These are phyloP conservation scores for Syzygium malaccense DNA, from an alignment of 441 rosid genomes.

Conservation along the genomic window DNA sequence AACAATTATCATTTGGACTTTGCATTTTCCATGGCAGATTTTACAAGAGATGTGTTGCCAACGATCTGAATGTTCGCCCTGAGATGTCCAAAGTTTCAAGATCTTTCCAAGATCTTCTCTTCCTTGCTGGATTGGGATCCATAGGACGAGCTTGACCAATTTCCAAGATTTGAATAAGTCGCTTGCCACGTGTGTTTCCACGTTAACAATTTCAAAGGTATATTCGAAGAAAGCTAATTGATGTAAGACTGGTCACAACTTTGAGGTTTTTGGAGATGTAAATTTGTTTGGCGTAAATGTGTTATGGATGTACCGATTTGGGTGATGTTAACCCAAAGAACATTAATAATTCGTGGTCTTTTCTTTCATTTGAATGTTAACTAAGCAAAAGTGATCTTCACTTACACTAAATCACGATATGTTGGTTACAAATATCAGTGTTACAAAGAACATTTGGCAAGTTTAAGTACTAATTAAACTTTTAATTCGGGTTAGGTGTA, in stretches of 20 bases:
- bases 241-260: neutral
- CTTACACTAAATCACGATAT: neutral
- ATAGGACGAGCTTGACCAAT: neutral
- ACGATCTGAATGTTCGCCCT: neutral
- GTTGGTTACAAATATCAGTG: neutral
- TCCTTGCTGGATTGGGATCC: neutral
- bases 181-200: rapidly evolving
- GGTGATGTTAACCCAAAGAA: neutral
- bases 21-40: neutral
- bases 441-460: neutral
- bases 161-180: neutral
- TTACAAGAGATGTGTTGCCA: neutral
- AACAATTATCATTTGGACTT: neutral
- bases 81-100: neutral
- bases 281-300: neutral
- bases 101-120: too few relatives aligned
- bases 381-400: neutral
- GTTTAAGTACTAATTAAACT: neutral
- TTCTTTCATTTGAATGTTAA: neutral
- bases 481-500: rapidly evolving
- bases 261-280: rapidly evolving
- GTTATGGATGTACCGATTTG: neutral
- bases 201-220: neutral
- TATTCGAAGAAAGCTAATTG: neutral
- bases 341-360: neutral